Evolutionary conservation across 345 rosid species (phyloP), one percentile per base, ranked within the genome.

Genomic region (Eucalyptus regnans): DNA sequence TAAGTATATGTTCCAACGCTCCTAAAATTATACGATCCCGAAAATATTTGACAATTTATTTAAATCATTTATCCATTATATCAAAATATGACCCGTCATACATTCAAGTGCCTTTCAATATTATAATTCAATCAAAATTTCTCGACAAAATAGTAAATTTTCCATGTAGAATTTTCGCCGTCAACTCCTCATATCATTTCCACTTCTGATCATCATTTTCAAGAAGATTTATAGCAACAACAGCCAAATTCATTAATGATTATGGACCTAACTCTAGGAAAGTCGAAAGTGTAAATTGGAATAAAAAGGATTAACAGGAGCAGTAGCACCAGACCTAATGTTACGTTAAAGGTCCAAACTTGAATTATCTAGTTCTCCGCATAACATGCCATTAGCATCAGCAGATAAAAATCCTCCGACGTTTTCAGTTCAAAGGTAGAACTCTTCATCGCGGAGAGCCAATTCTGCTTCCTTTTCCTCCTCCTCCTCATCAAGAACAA

Each of bases 391-490:
- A 76, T 22, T 41, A 76, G 83, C 48, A 41, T 41, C 83, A 22
- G 48, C 48, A 76, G 48, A 48, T 41, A 76, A 76, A 41, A 41
- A 76, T 41, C 83, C 27, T 41, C 48, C 29, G 2, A 11, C 15
- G 7, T 76, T 76, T 76, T 76, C 83, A 37, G 83, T 81, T 95
- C 92, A 98, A 87, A 98, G 98, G 94, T 98, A 99, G 46, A 97
- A 98, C 90, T 95, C 98, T 89, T 97, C 99, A 31, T 97, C 98
- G 88, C 93, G 93, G 27, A 97, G 94, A 5, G 99, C 97, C 90
- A 94, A 50, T 88, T 96, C 99, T 9, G 99, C 99, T 89, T 97
- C 98, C 92, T 96, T 99, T 90, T 98, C 99, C 87, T 96, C 99
- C 91, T 97, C 99, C 85, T 33, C 33, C 33, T 95, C 99, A 64